These are phyloP conservation scores for Zoysia matrella DNA, from an alignment of 202 grass and related monocot genomes.

Conservation along the genomic window DNA sequence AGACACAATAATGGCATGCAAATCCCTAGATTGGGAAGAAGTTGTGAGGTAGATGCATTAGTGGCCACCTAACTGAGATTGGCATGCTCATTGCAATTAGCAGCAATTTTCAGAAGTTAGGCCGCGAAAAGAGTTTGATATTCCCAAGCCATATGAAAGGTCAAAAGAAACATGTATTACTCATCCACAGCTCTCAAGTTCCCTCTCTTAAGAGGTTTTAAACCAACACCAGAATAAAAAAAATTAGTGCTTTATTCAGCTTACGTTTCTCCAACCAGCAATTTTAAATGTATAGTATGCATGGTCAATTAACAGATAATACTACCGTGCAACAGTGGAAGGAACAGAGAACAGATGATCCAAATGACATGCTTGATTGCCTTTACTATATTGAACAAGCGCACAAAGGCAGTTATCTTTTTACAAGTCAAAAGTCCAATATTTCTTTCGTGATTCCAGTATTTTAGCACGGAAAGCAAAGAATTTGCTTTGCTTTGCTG, in stretches of 20 bases:
- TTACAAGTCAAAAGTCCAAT: conserved; percentile 14
- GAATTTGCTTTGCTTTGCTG: conserved; percentile 44
- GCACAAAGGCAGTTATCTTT: conserved; percentile 14
- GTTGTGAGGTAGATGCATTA: neutral
- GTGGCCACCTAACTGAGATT: conserved; percentile 10
- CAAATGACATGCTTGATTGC: conserved; percentile 6
- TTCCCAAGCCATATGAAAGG: neutral
- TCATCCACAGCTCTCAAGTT: conserved; percentile 8
- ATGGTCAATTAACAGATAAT: neutral
- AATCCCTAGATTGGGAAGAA: neutral
- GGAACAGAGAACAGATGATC: conserved; percentile 18
- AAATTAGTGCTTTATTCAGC: neutral
- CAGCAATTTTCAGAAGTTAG: neutral
- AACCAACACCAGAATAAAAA: conserved; percentile 22
- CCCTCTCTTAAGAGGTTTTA: neutral
- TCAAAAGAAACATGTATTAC: conserved; percentile 1
- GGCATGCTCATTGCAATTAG: neutral
- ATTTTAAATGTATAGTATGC: neutral
- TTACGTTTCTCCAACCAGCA: neutral
- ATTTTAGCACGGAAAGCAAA: conserved; percentile 37
- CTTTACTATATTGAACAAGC: conserved; percentile 1
- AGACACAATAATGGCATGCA: neutral
- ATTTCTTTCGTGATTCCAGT: conserved; percentile 43
- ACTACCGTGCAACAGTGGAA: neutral
- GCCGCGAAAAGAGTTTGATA: neutral